phyloP scores from a whole-genome alignment of 257 asterid genomes.

The Nemophila menziesii region DNA sequence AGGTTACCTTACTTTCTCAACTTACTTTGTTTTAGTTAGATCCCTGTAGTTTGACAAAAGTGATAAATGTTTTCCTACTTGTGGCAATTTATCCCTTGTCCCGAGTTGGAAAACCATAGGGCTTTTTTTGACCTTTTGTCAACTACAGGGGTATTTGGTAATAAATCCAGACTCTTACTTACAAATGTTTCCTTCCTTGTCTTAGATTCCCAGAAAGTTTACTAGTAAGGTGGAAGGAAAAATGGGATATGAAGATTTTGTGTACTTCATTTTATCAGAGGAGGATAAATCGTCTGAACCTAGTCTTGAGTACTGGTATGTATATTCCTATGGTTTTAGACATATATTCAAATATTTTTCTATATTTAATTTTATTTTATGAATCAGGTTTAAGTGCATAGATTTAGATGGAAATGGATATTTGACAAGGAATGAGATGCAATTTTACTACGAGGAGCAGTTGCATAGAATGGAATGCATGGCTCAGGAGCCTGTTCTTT shows the following conservation, averaged over 20 bases:
- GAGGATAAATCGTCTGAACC: constrained; percentile 98
- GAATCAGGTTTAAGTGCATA: constrained; percentile 94
- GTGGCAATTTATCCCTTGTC: constrained; percentile 7
- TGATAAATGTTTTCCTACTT: constrained; percentile 17
- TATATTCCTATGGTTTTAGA: background rate
- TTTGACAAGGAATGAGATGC: constrained; percentile 90
- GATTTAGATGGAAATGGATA: constrained; percentile 98
- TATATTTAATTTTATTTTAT: background rate
- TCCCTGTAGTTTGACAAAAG: no score
- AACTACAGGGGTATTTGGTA: no score
- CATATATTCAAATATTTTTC: background rate
- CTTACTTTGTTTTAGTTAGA: no score
- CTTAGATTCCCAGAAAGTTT: constrained; percentile 92
- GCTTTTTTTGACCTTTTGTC: no score
- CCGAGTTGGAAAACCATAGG: no score
- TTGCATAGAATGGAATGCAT: constrained; percentile 99
- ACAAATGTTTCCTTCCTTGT: constrained; percentile 18
- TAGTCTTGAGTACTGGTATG: constrained; percentile 90
- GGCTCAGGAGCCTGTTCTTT: constrained; percentile 99
- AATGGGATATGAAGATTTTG: constrained; percentile 99
- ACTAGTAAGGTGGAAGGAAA: constrained; percentile 97
- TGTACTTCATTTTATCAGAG: constrained; percentile 94
- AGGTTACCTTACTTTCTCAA: no score
- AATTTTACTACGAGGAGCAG: constrained; percentile 97
- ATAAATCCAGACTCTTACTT: constrained; percentile 5